phyloP scores from a whole-genome alignment of 306 rosid genomes.

The Gastrolobium bilobum region DNA sequence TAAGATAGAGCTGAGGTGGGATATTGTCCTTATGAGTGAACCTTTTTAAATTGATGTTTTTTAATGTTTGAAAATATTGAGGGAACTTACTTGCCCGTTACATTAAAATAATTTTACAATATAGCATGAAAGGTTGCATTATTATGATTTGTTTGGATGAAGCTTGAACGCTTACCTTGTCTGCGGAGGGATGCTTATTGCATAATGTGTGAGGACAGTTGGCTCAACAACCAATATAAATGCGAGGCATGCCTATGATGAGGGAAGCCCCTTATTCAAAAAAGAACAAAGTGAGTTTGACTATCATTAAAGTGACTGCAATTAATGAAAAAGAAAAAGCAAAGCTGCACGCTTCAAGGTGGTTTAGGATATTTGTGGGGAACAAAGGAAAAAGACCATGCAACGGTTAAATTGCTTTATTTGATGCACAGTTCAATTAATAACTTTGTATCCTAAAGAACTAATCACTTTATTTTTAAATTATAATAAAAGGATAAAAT shows the following conservation, averaged over 20 bases:
- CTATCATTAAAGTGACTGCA: conserved; percentile 55
- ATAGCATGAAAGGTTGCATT: conserved; percentile 28
- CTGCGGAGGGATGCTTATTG: not conserved
- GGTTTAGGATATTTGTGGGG: conserved; percentile 36
- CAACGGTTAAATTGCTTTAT: conserved; percentile 1
- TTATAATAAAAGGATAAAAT: too few species aligned
- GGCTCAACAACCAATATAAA: conserved; percentile 44
- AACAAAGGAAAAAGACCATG: conserved; percentile 37
- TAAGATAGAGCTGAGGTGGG: not conserved
- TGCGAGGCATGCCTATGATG: conserved; percentile 52
- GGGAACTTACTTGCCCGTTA: conserved; percentile 10
- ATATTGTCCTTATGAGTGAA: not conserved
- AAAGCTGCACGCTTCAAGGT: conserved; percentile 46
- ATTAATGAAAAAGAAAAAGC: conserved; percentile 47
- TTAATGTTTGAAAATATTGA: conserved; percentile 30
- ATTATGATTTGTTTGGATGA: conserved; percentile 14
- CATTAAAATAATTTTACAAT: conserved; percentile 22
- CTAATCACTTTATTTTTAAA: too few species aligned
- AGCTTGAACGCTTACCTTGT: not conserved
- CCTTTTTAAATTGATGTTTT: not conserved
- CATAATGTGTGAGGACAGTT: not conserved
- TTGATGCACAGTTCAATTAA: conserved; percentile 1
- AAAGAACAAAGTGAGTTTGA: conserved; percentile 57
- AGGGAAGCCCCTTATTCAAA: conserved; percentile 42
- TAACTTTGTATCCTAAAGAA: not conserved